phyloP scores from a whole-genome alignment of 495 filamentous ascomycete species.

The Hyaloscypha finlandica region DNA sequence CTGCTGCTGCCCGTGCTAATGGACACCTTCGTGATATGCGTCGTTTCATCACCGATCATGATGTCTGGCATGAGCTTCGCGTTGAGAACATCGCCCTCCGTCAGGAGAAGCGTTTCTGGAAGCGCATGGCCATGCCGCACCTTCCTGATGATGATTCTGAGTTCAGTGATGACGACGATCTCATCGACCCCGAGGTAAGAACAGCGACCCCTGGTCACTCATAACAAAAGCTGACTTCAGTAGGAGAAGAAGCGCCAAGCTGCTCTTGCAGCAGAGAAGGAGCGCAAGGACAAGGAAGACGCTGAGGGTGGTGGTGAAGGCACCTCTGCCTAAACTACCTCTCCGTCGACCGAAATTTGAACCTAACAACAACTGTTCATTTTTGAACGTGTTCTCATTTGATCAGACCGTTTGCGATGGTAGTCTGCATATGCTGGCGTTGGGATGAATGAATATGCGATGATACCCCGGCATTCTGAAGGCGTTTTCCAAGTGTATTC shows the following conservation, averaged over 20 bases:
- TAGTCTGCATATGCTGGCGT: not conserved
- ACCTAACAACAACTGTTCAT: not conserved
- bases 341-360: not conserved
- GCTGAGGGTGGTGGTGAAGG: conserved; percentile 16
- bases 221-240: no score
- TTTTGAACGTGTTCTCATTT: no score
- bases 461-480: not conserved
- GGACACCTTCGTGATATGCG: conserved; percentile 50
- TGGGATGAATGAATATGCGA: not conserved
- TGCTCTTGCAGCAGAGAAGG: conserved; percentile 23
- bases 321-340: conserved; percentile 2
- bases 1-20: conserved; percentile 50
- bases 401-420: not conserved
- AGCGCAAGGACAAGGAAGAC: conserved; percentile 24
- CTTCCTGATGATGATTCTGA: conserved; percentile 49
- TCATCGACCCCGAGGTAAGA: conserved; percentile 45
- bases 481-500: not conserved
- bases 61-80: conserved; percentile 45
- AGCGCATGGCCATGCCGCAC: conserved; percentile 54
- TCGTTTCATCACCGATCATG: conserved; percentile 48
- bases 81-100: conserved; percentile 44
- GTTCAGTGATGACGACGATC: conserved; percentile 58
- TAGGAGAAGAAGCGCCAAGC: conserved; percentile 44
- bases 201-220: no score
- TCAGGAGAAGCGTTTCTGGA: conserved; percentile 57